Base-by-base conservation (phyloP, 352 stramenopile genomes). In the Globisporangium middletonii region DNA sequence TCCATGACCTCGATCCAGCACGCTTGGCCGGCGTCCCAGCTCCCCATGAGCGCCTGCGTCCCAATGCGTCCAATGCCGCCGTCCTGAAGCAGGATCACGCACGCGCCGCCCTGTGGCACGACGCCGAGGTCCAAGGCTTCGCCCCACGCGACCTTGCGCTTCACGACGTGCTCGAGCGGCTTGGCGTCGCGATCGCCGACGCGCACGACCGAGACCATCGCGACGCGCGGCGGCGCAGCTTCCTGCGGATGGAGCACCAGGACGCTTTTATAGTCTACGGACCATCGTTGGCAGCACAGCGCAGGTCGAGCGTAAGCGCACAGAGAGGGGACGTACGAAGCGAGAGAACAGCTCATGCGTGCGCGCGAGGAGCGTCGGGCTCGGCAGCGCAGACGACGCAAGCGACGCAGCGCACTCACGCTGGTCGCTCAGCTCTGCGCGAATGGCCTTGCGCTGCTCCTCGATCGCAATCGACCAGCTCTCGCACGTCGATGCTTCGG, bases 401-500 rank as follows among this genome's bases (percentile, higher is more conserved):
- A 27, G 43, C 43, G n/a, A 59, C 19, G 65, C 66, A 27, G 45
- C 37, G 35, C 55, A 81, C 72, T 83, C 76, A 79, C 67, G 72
- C 72, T 86, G 74, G 53, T 81, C 72, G 11, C 58, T 58, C 48
- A 75, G 72, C 55, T 85, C 73, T 11, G 69, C 72, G 8, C 69
- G 71, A 33, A 89, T 51, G 33, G 80, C 75, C 57, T 93, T 89
- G 65, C 83, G 81, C 65, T 93, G 83, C 62, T 91, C 77, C 55
- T 91, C 80, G 57, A 93, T 88, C 33, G 78, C 79, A 51, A 89
- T 89, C 9, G 82, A 89, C 83, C 83, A 93, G 71, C 78, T 89
- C 62, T 91, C 80, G 50, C 81, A 90, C 51, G 83, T 89, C 51
- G 79, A 89, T n/a, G 79, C 77, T 59, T 90, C 77, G 8, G 64